These are phyloP conservation scores for Arxiozyma heterogenica DNA, from an alignment of 1,139 yeast genomes.

Conservation along the genomic window DNA sequence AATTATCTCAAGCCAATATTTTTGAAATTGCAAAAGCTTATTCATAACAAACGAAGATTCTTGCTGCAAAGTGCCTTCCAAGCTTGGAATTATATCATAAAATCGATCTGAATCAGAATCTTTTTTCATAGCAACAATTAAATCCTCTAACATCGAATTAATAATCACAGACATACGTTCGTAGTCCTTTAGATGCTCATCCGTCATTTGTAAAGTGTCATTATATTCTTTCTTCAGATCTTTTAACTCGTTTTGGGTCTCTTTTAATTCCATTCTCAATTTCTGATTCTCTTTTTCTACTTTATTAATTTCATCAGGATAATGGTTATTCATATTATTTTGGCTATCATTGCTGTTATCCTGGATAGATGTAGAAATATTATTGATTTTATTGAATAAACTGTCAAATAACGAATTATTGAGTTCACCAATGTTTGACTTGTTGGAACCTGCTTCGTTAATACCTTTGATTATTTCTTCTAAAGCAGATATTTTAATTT, in stretches of 20 bases:
- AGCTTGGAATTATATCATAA: not conserved
- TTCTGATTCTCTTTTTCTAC: not conserved
- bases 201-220: conserved; percentile 27
- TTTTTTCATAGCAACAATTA: conserved; percentile 14
- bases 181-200: conserved; percentile 26
- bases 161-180: conserved; percentile 26
- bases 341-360: conserved; percentile 1
- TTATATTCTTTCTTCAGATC: conserved; percentile 16
- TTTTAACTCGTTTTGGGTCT: not conserved
- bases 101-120: not conserved
- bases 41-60: not conserved
- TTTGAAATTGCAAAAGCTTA: not conserved
- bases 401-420: not conserved
- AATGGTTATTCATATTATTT: not conserved
- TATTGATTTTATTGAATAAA: conserved; percentile 2
- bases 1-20: not conserved
- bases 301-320: not conserved
- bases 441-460: not conserved
- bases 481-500: conserved; percentile 26
- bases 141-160: conserved; percentile 25
- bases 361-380: not conserved
- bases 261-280: not conserved
- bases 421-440: not conserved
- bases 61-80: not conserved
- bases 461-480: conserved; percentile 12